phyloP scores from a whole-genome alignment of 2,329 filamentous ascomycete genomes.

The Colletotrichum musicola region DNA sequence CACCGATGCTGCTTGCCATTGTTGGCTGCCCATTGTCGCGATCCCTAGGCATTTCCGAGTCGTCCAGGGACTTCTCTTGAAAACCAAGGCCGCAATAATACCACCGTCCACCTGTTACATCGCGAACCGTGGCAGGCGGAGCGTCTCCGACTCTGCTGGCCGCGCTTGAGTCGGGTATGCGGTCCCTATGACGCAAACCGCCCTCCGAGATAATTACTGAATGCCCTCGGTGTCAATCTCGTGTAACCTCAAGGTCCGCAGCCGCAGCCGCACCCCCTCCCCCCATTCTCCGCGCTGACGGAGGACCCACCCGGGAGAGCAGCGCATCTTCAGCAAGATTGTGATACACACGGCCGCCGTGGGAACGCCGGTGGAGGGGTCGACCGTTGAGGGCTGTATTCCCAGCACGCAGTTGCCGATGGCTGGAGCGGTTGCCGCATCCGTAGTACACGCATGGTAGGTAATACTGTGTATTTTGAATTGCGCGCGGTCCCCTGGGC shows the following conservation, averaged over 20 bases:
- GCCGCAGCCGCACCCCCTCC: background rate
- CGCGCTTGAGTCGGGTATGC: slow-evolving; percentile 18
- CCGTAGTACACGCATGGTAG: too few species aligned
- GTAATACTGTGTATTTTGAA: too few species aligned
- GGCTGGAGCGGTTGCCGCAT: too few species aligned
- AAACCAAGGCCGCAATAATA: too few species aligned
- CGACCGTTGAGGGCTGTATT: slow-evolving; percentile 8
- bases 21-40: background rate
- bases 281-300: slow-evolving; percentile 11
- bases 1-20: background rate
- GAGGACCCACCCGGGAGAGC: slow-evolving; percentile 26
- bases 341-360: slow-evolving; percentile 35
- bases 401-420: too few species aligned
- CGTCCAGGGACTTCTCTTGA: background rate
- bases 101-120: slow-evolving; percentile 16
- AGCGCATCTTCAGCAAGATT: slow-evolving; percentile 27
- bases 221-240: slow-evolving; percentile 16
- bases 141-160: slow-evolving; percentile 18
- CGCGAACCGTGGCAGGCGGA: slow-evolving; percentile 5
- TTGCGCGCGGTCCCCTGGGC: slow-evolving; percentile 2
- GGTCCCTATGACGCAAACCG: slow-evolving; percentile 27
- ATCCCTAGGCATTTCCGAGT: slow-evolving; percentile 12
- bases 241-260: slow-evolving; percentile 23
- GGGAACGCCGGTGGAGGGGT: slow-evolving; percentile 13
- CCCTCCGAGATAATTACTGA: slow-evolving; percentile 14